phyloP scores from a whole-genome alignment of 345 rosid species.

The Dipteronia dyeriana region DNA sequence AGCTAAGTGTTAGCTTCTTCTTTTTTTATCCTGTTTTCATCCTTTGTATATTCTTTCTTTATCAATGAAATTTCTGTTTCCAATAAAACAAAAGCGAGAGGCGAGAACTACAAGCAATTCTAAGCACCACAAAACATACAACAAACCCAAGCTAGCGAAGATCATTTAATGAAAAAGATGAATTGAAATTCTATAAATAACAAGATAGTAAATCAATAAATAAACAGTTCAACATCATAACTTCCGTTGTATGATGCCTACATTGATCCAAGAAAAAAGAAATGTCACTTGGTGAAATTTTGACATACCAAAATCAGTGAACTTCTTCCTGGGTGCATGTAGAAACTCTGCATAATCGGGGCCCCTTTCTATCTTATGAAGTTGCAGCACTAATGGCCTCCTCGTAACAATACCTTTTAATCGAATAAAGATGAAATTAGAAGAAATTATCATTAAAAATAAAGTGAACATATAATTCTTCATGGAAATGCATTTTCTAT shows the following conservation, averaged over 20 bases:
- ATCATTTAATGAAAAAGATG: background rate
- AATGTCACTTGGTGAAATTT: constrained; percentile 2
- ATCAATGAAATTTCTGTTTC: background rate
- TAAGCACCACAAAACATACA: background rate
- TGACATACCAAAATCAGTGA: constrained; percentile 76
- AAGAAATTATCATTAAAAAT: background rate
- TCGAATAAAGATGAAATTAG: constrained; percentile 2
- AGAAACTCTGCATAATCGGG: constrained; percentile 95
- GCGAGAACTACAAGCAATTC: background rate
- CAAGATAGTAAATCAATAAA: background rate
- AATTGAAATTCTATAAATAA: background rate
- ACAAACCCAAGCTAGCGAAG: background rate
- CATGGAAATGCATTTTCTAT: background rate
- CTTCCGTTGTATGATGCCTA: background rate
- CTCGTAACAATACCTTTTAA: constrained; percentile 86
- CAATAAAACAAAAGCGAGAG: background rate
- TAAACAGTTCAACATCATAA: background rate
- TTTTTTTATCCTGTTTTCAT: background rate
- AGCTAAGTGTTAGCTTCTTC: background rate
- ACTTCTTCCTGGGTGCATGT: constrained; percentile 85
- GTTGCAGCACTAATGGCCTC: constrained; percentile 96
- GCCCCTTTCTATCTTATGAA: constrained; percentile 82
- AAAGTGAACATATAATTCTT: background rate
- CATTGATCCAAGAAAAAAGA: background rate
- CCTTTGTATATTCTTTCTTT: too few species aligned